Percentiles rank a stretch among this genome's conserved stretches.
Evolutionary conservation across 78 protist genomes (phyloP).

Genomic region (Cavenderia fasciculata): DNA sequence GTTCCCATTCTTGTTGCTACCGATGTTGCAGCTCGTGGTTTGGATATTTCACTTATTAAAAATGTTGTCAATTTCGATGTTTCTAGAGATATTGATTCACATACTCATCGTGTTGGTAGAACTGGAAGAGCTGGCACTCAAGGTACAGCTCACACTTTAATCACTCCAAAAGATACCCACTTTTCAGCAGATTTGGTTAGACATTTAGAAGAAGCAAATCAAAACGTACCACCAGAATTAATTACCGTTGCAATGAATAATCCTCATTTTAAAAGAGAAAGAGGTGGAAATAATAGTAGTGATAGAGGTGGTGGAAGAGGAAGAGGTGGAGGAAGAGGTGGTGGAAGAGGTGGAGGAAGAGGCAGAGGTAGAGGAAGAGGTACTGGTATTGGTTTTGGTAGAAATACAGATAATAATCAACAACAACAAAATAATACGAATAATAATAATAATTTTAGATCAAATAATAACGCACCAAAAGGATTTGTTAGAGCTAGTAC

Average conservation of each 20-base stretch:
- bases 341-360: constrained; percentile 4
- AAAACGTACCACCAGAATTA: constrained; percentile 71
- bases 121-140: constrained; percentile 92
- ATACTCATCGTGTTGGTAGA: constrained; percentile 93
- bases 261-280: constrained; percentile 15
- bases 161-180: constrained; percentile 48
- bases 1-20: constrained; percentile 86
- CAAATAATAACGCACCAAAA: too few relatives aligned
- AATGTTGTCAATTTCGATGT: constrained; percentile 89
- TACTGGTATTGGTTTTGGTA: too few relatives aligned
- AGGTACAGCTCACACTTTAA: constrained; percentile 84
- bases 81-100: constrained; percentile 88
- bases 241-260: constrained; percentile 74
- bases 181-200: constrained; percentile 80
- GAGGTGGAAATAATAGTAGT: constrained; percentile 14
- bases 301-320: constrained; percentile 13
- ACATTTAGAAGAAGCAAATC: constrained; percentile 61
- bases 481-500: too few relatives aligned
- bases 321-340: constrained; percentile 15
- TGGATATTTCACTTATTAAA: constrained; percentile 79
- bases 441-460: too few relatives aligned
- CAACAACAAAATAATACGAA: too few relatives aligned
- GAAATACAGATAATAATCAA: too few relatives aligned
- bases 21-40: constrained; percentile 92
- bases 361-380: constrained; percentile 5